These are phyloP conservation scores for Hygrocybe punicea DNA, from an alignment of 768 basidiomycete species.

Conservation along the genomic window DNA sequence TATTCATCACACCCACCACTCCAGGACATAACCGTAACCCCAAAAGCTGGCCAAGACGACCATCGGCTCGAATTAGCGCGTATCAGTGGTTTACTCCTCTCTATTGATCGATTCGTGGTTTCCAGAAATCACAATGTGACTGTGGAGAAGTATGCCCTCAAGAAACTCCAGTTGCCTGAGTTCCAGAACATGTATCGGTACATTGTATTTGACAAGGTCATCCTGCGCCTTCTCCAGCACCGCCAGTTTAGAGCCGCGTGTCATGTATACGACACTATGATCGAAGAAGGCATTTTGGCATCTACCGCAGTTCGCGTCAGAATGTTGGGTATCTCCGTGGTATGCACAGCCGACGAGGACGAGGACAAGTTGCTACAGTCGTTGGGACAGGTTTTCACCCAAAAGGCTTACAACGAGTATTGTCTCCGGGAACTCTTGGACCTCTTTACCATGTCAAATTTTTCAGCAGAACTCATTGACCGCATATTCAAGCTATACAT, in stretches of 20 bases:
- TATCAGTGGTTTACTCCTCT: slow-evolving; percentile 1
- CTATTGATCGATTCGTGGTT: neutral
- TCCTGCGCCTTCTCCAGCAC: slow-evolving; percentile 41
- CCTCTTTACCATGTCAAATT: slow-evolving; percentile 16
- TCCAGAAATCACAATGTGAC: neutral
- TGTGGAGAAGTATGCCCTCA: slow-evolving; percentile 47
- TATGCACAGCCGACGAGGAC: slow-evolving; percentile 17
- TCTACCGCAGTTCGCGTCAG: slow-evolving; percentile 38
- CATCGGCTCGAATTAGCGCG: slow-evolving; percentile 1
- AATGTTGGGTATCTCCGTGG: slow-evolving; percentile 37
- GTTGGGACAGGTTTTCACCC: slow-evolving; percentile 20
- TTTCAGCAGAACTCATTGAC: slow-evolving; percentile 13
- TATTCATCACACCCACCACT: neutral
- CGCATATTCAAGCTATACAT: slow-evolving; percentile 23
- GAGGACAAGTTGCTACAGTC: slow-evolving; percentile 14
- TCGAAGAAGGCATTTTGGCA: slow-evolving; percentile 37
- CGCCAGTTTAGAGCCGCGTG: slow-evolving; percentile 38
- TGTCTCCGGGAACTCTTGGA: slow-evolving; percentile 26
- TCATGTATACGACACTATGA: slow-evolving; percentile 43
- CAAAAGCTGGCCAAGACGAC: neutral
- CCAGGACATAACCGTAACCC: neutral
- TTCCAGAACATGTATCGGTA: slow-evolving; percentile 57
- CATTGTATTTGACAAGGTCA: slow-evolving; percentile 36
- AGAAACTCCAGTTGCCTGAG: slow-evolving; percentile 52
- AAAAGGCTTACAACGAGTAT: slow-evolving; percentile 28